These are phyloP conservation scores for Leccinum barrowsii DNA, from an alignment of 768 basidiomycete species.

Conservation along the genomic window DNA sequence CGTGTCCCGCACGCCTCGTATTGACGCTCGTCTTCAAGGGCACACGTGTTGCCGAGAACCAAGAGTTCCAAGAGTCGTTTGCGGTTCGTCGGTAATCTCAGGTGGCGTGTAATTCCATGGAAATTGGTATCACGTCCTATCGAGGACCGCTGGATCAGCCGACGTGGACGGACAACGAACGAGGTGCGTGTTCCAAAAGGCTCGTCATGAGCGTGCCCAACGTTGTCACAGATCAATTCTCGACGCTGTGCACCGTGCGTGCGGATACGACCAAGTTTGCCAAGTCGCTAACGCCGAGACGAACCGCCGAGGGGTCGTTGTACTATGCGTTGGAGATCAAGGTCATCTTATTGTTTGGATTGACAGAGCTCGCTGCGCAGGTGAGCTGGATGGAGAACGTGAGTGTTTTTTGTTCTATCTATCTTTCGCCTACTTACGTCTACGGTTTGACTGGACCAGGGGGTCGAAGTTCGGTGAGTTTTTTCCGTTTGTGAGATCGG, in stretches of 20 bases:
- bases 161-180: constrained; percentile 33
- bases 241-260: constrained; percentile 33
- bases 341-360: constrained; percentile 47
- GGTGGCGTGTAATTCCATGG: constrained; percentile 18
- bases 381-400: constrained; percentile 51
- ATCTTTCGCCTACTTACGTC: not conserved
- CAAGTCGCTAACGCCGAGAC: constrained; percentile 18
- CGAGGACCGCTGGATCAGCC: constrained; percentile 26
- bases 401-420: constrained; percentile 15
- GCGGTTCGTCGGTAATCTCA: constrained; percentile 28
- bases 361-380: constrained; percentile 51
- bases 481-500: not conserved
- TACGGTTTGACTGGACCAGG: constrained; percentile 22
- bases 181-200: constrained; percentile 16
- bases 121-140: constrained; percentile 30
- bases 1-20: not conserved
- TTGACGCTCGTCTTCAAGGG: constrained; percentile 31
- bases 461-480: constrained; percentile 35
- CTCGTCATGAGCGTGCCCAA: not conserved
- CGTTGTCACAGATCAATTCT: constrained; percentile 28
- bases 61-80: constrained; percentile 41
- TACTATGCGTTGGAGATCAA: constrained; percentile 30
- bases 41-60: constrained; percentile 41
- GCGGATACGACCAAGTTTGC: constrained; percentile 34
- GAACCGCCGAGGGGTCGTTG: constrained; percentile 19